Evolutionary conservation across 106 monocot species (phyloP).

Genomic region (Dendrobium nobile): DNA sequence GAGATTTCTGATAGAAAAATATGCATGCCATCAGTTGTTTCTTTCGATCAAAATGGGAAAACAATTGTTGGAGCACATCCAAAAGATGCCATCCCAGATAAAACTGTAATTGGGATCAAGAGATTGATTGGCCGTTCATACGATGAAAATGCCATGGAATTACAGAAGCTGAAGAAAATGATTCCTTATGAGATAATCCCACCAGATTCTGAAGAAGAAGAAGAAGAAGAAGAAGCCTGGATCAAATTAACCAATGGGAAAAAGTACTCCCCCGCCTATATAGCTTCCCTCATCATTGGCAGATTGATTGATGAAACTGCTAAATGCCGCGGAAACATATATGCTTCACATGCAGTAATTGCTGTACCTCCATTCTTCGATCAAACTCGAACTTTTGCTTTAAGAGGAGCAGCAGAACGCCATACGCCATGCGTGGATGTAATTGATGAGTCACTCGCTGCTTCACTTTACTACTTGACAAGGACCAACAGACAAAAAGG

Average conservation of each 20-base stretch:
- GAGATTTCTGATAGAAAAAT: conserved; percentile 53
- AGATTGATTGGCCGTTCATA: conserved; percentile 41
- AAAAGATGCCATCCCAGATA: conserved; percentile 50
- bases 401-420: conserved; percentile 60
- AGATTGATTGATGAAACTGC: conserved; percentile 37
- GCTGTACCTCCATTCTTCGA: conserved; percentile 61
- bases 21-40: conserved; percentile 41
- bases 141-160: conserved; percentile 38
- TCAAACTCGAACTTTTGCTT: conserved; percentile 54
- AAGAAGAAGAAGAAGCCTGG: conserved; percentile 30
- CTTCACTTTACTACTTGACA: conserved; percentile 63
- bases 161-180: conserved; percentile 67
- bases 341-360: conserved; percentile 50
- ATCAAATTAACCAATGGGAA: conserved; percentile 29
- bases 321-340: conserved; percentile 52
- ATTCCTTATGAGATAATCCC: conserved; percentile 56
- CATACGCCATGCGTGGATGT: conserved; percentile 55
- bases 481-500: conserved; percentile 39
- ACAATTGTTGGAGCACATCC: conserved; percentile 49
- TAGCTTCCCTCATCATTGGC: conserved; percentile 43
- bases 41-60: conserved; percentile 53
- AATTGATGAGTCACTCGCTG: conserved; percentile 69
- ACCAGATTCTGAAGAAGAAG: conserved; percentile 62
- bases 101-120: conserved; percentile 56
- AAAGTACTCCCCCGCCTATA: conserved; percentile 58